phyloP scores from a whole-genome alignment of 768 basidiomycete species.

The Agaricus blazei region DNA sequence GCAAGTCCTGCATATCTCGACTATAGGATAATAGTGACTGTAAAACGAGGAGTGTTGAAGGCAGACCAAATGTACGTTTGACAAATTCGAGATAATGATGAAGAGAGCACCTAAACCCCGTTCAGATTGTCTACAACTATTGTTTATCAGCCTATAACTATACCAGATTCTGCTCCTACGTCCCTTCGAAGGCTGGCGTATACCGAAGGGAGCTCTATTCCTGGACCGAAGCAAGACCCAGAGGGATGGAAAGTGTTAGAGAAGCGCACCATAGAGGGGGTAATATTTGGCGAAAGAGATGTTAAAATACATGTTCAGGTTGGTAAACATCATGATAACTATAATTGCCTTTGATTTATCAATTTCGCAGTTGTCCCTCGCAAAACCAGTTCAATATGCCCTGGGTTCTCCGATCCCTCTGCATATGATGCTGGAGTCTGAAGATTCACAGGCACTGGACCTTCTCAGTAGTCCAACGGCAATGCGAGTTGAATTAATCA shows the following conservation, averaged over 20 bases:
- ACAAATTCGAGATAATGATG: not conserved
- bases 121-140: conserved; percentile 26
- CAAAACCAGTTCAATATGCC: conserved; percentile 45
- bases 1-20: conserved; percentile 53
- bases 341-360: no score
- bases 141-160: conserved; percentile 25
- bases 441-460: conserved; percentile 45
- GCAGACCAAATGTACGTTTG: conserved; percentile 43
- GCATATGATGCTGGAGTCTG: conserved; percentile 35
- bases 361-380: conserved; percentile 39
- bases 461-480: conserved; percentile 36
- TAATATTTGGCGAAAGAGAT: conserved; percentile 26
- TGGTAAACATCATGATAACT: conserved; percentile 5
- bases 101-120: not conserved
- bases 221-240: conserved; percentile 32
- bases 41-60: conserved; percentile 43
- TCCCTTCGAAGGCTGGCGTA: conserved; percentile 29
- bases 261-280: conserved; percentile 23
- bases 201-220: conserved; percentile 23
- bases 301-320: conserved; percentile 30
- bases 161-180: conserved; percentile 30
- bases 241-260: conserved; percentile 31
- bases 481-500: conserved; percentile 36
- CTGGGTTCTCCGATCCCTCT: conserved; percentile 48
- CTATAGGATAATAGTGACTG: conserved; percentile 45